These are phyloP conservation scores for Parsonsia alboflavescens DNA, from an alignment of 257 asterid genomes.

Conservation along the genomic window DNA sequence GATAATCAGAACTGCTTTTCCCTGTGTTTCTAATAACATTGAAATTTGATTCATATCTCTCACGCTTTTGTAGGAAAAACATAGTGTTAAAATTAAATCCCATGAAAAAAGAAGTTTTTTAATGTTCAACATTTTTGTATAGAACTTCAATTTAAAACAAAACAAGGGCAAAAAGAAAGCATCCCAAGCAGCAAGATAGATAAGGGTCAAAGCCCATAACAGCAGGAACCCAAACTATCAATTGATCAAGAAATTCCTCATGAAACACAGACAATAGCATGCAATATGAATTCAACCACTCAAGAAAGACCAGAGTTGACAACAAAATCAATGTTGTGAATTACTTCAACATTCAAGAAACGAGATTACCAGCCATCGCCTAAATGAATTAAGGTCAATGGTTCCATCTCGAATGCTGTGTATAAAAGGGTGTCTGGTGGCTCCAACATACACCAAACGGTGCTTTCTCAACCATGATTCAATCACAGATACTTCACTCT, in stretches of 20 bases:
- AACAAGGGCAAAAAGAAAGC: background rate
- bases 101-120: background rate
- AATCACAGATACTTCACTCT: conserved; percentile 18
- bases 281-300: background rate
- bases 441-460: conserved; percentile 37
- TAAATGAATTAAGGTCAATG: conserved; percentile 55
- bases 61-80: background rate
- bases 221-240: background rate
- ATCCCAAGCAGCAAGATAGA: background rate
- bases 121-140: background rate
- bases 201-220: background rate
- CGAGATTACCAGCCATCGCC: conserved; percentile 69
- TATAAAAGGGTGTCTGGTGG: conserved; percentile 76
- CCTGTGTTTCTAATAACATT: background rate
- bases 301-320: background rate
- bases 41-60: background rate
- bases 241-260: background rate
- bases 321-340: background rate
- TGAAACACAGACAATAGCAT: background rate
- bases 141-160: background rate
- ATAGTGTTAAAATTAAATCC: background rate
- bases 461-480: conserved; percentile 61
- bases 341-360: background rate
- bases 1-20: background rate
- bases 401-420: conserved; percentile 74